A percentile compares a stretch with the other conserved stretches of the same genome.
These are phyloP conservation scores for Galium porrigens DNA, from an alignment of 305 asterid genomes.

Conservation along the genomic window DNA sequence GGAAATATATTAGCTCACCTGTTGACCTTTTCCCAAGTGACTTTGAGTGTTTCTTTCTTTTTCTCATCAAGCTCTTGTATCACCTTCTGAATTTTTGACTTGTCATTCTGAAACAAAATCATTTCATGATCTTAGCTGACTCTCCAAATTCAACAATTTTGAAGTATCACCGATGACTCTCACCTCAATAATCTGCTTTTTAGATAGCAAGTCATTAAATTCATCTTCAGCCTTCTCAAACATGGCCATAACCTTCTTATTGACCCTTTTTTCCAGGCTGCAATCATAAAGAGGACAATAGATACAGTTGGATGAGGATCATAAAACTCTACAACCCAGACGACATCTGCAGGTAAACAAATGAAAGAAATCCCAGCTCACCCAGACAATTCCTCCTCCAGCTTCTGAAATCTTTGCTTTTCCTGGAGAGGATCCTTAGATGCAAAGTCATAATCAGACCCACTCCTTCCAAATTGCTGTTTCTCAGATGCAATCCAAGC, in stretches of 20 bases:
- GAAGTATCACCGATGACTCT: constrained; percentile 16
- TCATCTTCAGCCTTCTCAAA: constrained; percentile 99
- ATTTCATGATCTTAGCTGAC: constrained; percentile 18
- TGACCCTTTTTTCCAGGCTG: constrained; percentile 95
- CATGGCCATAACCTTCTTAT: constrained; percentile 95
- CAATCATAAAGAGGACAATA: constrained; percentile 17
- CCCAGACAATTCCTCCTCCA: constrained; percentile 85
- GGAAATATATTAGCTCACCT: constrained; percentile 32
- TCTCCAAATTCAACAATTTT: constrained; percentile 8
- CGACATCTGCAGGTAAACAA: background rate
- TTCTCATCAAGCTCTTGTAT: constrained; percentile 98
- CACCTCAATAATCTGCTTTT: constrained; percentile 92
- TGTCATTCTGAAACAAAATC: constrained; percentile 57
- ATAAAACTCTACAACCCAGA: background rate
- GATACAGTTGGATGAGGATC: constrained; percentile 14
- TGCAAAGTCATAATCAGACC: constrained; percentile 87
- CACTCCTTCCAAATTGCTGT: constrained; percentile 75
- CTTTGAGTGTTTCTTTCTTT: constrained; percentile 87
- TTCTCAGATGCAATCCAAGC: constrained; percentile 91
- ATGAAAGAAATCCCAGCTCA: constrained; percentile 22
- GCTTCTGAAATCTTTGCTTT: constrained; percentile 50
- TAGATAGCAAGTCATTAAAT: constrained; percentile 74
- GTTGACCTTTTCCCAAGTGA: constrained; percentile 92
- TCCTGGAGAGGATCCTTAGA: constrained; percentile 62
- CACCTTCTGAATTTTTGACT: constrained; percentile 82